Evolutionary conservation across 129 eudicot genomes (phyloP).

Genomic region (Chrysanthemum makinoi): DNA sequence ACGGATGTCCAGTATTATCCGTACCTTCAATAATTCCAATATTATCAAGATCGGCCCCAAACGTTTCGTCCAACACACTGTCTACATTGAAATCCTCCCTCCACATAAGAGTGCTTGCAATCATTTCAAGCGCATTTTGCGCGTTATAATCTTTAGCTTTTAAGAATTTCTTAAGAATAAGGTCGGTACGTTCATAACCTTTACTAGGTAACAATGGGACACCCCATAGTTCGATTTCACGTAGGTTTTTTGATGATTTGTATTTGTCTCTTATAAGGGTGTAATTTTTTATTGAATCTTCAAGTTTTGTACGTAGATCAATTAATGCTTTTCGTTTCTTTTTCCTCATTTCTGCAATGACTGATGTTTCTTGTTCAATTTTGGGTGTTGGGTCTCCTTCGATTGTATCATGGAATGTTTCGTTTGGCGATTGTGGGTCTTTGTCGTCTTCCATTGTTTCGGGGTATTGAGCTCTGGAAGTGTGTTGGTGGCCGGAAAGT

Average conservation of each 20-base stretch:
- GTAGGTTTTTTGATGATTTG: constrained; percentile 33
- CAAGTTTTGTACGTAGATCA: constrained; percentile 53
- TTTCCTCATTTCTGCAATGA: constrained; percentile 28
- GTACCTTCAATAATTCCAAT: constrained; percentile 39
- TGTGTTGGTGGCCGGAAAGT: constrained; percentile 35
- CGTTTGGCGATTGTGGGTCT: constrained; percentile 28
- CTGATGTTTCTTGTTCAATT: constrained; percentile 12
- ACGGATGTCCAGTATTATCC: constrained; percentile 55
- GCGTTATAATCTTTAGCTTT: constrained; percentile 59
- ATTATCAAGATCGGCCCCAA: constrained; percentile 37
- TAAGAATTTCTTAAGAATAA: constrained; percentile 62
- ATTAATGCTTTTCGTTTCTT: constrained; percentile 41
- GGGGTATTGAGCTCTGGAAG: constrained; percentile 30
- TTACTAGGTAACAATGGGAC: constrained; percentile 74
- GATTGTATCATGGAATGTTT: constrained; percentile 27
- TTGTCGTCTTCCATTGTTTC: constrained; percentile 38
- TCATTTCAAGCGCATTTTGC: constrained; percentile 56
- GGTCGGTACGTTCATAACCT: constrained; percentile 49
- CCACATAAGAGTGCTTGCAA: constrained; percentile 61
- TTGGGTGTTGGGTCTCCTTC: constrained; percentile 24
- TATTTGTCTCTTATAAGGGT: constrained; percentile 26
- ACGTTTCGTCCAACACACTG: constrained; percentile 35
- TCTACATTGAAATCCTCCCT: constrained; percentile 48
- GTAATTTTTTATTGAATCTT: constrained; percentile 55
- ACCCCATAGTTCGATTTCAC: constrained; percentile 63